Base-by-base conservation (phyloP, 306 rosid species). In the Aeschynomene evenia region DNA sequence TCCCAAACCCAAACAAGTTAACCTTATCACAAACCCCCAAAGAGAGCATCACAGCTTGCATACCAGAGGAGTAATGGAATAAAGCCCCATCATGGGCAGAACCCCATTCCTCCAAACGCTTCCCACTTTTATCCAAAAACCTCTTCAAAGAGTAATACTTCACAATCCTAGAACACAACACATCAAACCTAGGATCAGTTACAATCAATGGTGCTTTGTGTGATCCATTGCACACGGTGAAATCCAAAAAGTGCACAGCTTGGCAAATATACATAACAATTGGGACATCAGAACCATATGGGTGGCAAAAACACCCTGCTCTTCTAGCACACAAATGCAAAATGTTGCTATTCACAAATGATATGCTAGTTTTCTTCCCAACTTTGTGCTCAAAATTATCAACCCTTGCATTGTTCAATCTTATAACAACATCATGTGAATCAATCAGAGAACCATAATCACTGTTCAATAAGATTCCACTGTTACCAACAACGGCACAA, bases 41-140 rank as follows among this genome's bases (percentile, higher is more conserved):
- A 72, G 96, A 96, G 68, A 95, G 42, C 96, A 95, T 80, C 48
- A 95, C 87, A 12, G 97, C 99, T 68, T 95, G 99, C 97, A 95
- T 80, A 5, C 99, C 99, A 55, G 99, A 95, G 57, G 96, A 89
- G 75, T 95, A 95, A 80, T 95, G 99, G 40, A 95, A 95, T 22
- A 78, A 62, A 16, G 88, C 67, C 15, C 87, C 95, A 77, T 87
- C 99, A 78, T 91, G 99, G 2, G 75, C 87, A 40, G 66, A 11
- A 52, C 84, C 84, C 99, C 99, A 95, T 4, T 80, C 77, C 12
- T 86, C 92, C 70, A 87, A 78, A 6, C 83, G 28, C 83, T 84
- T 91, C 65, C 97, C 95, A 7, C 84, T 82, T 52, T 61, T 75
- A 77, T 95, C 96, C 76, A 77, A 79, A 69, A 95, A 95, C 55